Conservation (phyloP, 352 stramenopile species). For the Globisporangium echinulatum region DNA sequence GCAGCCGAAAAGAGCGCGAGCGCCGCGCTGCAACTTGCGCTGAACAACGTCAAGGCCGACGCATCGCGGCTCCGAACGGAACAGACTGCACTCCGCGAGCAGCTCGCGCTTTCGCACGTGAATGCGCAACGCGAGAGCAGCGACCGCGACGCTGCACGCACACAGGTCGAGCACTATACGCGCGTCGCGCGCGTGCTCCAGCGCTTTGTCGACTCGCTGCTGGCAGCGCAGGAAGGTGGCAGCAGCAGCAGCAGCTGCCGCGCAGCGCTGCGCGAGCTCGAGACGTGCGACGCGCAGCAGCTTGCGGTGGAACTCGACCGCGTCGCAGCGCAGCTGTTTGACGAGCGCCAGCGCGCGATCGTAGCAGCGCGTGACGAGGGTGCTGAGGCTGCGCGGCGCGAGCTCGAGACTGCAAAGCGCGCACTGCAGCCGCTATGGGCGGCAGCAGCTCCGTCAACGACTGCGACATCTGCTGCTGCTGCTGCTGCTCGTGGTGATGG, state of each 20-base stretch:
- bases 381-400: constrained; percentile 23
- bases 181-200: constrained; percentile 22
- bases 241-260: no score
- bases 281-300: constrained; percentile 22
- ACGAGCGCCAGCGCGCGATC: constrained; percentile 22
- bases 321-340: constrained; percentile 19
- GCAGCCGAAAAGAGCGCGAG: constrained; percentile 19
- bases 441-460: not conserved
- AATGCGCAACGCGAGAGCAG: constrained; percentile 20
- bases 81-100: constrained; percentile 30
- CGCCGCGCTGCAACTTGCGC: constrained; percentile 19
- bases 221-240: constrained; percentile 10
- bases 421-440: constrained; percentile 24
- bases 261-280: constrained; percentile 8
- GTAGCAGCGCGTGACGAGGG: constrained; percentile 22
- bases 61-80: constrained; percentile 21
- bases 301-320: constrained; percentile 27
- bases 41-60: constrained; percentile 38
- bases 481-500: no score
- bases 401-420: constrained; percentile 46
- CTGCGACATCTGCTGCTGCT: not conserved
- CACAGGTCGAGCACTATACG: constrained; percentile 19
- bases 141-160: not conserved
- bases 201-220: constrained; percentile 24
- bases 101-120: constrained; percentile 14